phyloP scores from a whole-genome alignment of 2,329 filamentous ascomycete genomes.

The Fusarium oxysporum region DNA sequence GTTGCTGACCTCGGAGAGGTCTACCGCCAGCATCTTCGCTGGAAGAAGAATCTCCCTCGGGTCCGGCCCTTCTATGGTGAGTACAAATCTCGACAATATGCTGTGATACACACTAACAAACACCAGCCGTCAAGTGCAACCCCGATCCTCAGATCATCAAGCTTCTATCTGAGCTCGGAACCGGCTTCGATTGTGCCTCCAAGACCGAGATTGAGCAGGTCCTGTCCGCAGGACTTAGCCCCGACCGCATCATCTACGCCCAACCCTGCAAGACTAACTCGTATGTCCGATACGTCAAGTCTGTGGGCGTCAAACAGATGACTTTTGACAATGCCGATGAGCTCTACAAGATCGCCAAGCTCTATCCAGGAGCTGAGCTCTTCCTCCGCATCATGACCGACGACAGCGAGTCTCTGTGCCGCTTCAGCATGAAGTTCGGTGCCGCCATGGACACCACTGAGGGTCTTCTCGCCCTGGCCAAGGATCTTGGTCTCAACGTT shows the following conservation, averaged over 20 bases:
- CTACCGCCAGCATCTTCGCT: slow-evolving; percentile 97
- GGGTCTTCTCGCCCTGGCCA: slow-evolving; percentile 81
- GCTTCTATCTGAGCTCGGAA: slow-evolving; percentile 87
- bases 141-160: slow-evolving; percentile 89
- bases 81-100: slow-evolving; percentile 42
- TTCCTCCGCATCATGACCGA: slow-evolving; percentile 96
- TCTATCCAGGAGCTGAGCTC: slow-evolving; percentile 89
- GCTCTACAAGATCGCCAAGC: slow-evolving; percentile 95
- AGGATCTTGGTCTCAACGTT: slow-evolving; percentile 86
- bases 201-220: slow-evolving; percentile 97
- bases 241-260: slow-evolving; percentile 95
- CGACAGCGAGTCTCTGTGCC: slow-evolving; percentile 93
- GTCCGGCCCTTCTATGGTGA: slow-evolving; percentile 96
- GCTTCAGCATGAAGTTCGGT: slow-evolving; percentile 96
- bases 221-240: slow-evolving; percentile 82
- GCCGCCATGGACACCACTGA: slow-evolving; percentile 86
- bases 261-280: slow-evolving; percentile 99
- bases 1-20: slow-evolving; percentile 98
- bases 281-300: slow-evolving; percentile 90
- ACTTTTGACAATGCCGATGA: slow-evolving; percentile 99
- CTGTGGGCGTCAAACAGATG: slow-evolving; percentile 93
- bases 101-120: slow-evolving; percentile 4
- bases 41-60: slow-evolving; percentile 92
- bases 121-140: slow-evolving; percentile 95
- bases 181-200: slow-evolving; percentile 97